A percentile compares a stretch with the other conserved stretches of the same genome.
Conservation (phyloP, 176 grass and related monocot genomes). For the Metroxylon sagu region DNA sequence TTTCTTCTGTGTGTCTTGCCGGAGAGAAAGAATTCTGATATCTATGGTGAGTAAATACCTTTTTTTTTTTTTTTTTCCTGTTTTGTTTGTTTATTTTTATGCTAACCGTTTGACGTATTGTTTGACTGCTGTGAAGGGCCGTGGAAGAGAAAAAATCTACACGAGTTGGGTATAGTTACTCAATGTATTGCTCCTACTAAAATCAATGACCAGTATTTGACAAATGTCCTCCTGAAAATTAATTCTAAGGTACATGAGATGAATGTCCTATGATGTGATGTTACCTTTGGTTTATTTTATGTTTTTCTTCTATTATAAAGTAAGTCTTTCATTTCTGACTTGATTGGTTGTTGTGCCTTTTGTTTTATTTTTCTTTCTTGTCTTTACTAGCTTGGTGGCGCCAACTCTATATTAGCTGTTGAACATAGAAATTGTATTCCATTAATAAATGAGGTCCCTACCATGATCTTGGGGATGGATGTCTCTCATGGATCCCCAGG, state of each 20-base stretch:
- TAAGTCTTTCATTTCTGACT: background rate
- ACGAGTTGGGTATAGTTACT: slow-evolving; percentile 75
- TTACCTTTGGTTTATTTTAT: too few species aligned
- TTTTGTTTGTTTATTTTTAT: background rate
- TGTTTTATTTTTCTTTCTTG: slow-evolving; percentile 20
- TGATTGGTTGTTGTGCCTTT: background rate
- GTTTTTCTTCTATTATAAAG: slow-evolving; percentile 1
- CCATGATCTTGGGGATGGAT: slow-evolving; percentile 80
- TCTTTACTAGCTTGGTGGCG: slow-evolving; percentile 67
- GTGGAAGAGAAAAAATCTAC: slow-evolving; percentile 97
- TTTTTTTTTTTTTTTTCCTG: background rate
- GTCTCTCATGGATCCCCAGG: slow-evolving; percentile 74
- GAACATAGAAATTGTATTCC: slow-evolving; percentile 43
- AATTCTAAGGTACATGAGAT: slow-evolving; percentile 68
- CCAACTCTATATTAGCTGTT: slow-evolving; percentile 57
- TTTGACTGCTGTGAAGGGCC: slow-evolving; percentile 46
- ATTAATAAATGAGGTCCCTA: slow-evolving; percentile 43
- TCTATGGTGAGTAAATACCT: slow-evolving; percentile 48
- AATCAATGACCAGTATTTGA: slow-evolving; percentile 91
- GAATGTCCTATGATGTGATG: too few species aligned
- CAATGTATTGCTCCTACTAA: slow-evolving; percentile 77
- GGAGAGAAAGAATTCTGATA: slow-evolving; percentile 77
- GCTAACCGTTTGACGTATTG: background rate
- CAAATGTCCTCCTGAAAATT: slow-evolving; percentile 92
- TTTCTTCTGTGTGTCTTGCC: slow-evolving; percentile 95